A percentile compares a stretch with the other conserved stretches of the same genome.
Evolutionary conservation across 2,329 filamentous ascomycete species (phyloP).

Genomic region (Intubia oerlemansii): DNA sequence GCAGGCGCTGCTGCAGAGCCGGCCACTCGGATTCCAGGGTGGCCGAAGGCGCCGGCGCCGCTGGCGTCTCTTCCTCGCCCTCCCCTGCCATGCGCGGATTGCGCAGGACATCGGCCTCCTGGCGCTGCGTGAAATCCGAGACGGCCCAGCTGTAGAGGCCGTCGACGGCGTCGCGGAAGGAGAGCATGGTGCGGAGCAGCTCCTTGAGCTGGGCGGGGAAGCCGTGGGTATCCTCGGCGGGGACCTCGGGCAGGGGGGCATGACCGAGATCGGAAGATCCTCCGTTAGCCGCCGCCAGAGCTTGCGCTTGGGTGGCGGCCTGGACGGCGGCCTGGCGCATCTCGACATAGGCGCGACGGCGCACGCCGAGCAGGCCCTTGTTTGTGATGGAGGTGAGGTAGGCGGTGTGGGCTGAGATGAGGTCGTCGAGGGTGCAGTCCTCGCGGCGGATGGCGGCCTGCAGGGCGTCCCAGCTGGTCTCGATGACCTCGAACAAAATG

Average conservation of each 20-base stretch:
- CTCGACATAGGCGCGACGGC: conserved; percentile 21
- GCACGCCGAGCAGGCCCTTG: conserved; percentile 76
- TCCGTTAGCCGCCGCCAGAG: conserved; percentile 38
- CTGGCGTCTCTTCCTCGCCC: conserved; percentile 39
- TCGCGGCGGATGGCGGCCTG: conserved; percentile 60
- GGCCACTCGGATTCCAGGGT: conserved; percentile 47
- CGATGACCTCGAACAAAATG: conserved; percentile 95
- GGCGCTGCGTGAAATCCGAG: conserved; percentile 79
- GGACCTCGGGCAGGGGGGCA: conserved; percentile 16
- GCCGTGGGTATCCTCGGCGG: conserved; percentile 44
- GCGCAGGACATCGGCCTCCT: conserved; percentile 53
- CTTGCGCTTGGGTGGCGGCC: conserved; percentile 15
- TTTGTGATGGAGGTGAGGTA: conserved; percentile 91
- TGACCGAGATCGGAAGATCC: conserved; percentile 12
- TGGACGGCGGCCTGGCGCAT: conserved; percentile 13
- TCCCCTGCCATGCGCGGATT: conserved; percentile 17
- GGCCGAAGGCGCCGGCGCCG: conserved; percentile 30
- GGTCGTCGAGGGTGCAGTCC: conserved; percentile 78
- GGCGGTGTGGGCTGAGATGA: conserved; percentile 75
- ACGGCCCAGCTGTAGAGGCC: conserved; percentile 88
- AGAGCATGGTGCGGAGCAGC: conserved; percentile 80
- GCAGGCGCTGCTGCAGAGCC: conserved; percentile 51
- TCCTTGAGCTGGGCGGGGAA: conserved; percentile 87
- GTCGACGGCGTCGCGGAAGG: conserved; percentile 83
- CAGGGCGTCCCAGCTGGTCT: conserved; percentile 82